Evolutionary conservation across 2,329 filamentous ascomycete genomes (phyloP).

Genomic region (Colletotrichum tofieldiae): DNA sequence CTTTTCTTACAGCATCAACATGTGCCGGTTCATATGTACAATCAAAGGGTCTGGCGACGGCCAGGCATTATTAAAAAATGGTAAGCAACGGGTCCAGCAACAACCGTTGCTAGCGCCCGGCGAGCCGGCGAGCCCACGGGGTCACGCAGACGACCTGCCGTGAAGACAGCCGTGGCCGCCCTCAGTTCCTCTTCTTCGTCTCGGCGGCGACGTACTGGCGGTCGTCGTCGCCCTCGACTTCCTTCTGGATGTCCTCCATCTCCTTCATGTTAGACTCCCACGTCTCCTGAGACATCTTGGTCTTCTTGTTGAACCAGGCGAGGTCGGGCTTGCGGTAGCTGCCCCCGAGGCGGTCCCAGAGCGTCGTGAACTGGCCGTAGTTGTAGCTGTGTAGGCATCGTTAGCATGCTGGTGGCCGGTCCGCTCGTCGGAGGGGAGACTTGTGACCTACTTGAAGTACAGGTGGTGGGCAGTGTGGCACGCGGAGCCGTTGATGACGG

Average conservation of each 20-base stretch:
- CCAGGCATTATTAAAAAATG: slow-evolving; percentile 28
- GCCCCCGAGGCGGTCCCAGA: slow-evolving; percentile 82
- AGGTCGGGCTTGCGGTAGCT: slow-evolving; percentile 82
- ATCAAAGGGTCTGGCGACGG: slow-evolving; percentile 16
- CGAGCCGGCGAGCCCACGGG: neutral
- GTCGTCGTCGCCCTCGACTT: slow-evolving; percentile 57
- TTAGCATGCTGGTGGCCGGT: neutral
- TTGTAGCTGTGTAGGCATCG: slow-evolving; percentile 74
- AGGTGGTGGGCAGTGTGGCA: slow-evolving; percentile 89
- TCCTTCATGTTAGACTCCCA: slow-evolving; percentile 74
- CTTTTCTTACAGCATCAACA: neutral
- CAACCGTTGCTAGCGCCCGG: neutral
- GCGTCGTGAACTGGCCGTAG: slow-evolving; percentile 83
- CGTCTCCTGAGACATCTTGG: slow-evolving; percentile 78
- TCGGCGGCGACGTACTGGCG: slow-evolving; percentile 44
- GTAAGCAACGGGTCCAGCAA: neutral
- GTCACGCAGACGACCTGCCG: neutral
- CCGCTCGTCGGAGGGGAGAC: neutral
- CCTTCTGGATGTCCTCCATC: slow-evolving; percentile 73
- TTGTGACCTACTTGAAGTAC: slow-evolving; percentile 43
- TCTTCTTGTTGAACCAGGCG: slow-evolving; percentile 79
- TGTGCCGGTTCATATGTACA: slow-evolving; percentile 27
- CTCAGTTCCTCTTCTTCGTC: slow-evolving; percentile 44
- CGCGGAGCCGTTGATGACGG: slow-evolving; percentile 93
- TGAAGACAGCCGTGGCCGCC: neutral